Evolutionary conservation across 768 basidiomycete genomes (phyloP).

Genomic region (Kondoa subrosea): DNA sequence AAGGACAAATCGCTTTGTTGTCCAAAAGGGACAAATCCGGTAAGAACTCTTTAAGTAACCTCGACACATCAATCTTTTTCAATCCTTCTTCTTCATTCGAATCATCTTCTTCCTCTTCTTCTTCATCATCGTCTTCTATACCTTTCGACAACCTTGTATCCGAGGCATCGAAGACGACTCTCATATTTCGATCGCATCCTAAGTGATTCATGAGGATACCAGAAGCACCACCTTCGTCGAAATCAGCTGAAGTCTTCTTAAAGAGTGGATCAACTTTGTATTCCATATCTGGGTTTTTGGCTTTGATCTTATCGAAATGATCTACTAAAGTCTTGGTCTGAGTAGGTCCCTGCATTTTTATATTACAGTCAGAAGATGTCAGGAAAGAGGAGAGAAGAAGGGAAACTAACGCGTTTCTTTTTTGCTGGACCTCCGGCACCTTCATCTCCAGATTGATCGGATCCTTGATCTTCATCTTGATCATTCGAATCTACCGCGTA

Average conservation of each 20-base stretch:
- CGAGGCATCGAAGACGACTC: constrained; percentile 90
- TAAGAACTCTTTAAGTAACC: constrained; percentile 43
- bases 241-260: constrained; percentile 92
- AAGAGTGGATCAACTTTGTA: constrained; percentile 94
- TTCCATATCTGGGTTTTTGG: constrained; percentile 87
- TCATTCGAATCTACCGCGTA: constrained; percentile 43
- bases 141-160: constrained; percentile 51
- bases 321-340: constrained; percentile 67
- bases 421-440: constrained; percentile 12
- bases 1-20: constrained; percentile 58
- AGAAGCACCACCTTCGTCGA: constrained; percentile 93
- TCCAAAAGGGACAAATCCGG: constrained; percentile 51
- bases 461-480: constrained; percentile 47
- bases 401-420: constrained; percentile 5
- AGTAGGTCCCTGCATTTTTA: background rate
- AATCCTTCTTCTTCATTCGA: constrained; percentile 45
- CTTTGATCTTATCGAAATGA: constrained; percentile 56
- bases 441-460: constrained; percentile 42
- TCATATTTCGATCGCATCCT: constrained; percentile 60
- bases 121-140: constrained; percentile 49
- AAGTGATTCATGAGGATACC: constrained; percentile 96
- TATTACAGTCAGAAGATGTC: constrained; percentile 1
- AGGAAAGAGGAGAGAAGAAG: background rate
- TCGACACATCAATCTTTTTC: constrained; percentile 17
- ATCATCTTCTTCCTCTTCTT: constrained; percentile 50